These are phyloP conservation scores for Alternaria dauci DNA, from an alignment of 2,329 filamentous ascomycete genomes.

Conservation along the genomic window DNA sequence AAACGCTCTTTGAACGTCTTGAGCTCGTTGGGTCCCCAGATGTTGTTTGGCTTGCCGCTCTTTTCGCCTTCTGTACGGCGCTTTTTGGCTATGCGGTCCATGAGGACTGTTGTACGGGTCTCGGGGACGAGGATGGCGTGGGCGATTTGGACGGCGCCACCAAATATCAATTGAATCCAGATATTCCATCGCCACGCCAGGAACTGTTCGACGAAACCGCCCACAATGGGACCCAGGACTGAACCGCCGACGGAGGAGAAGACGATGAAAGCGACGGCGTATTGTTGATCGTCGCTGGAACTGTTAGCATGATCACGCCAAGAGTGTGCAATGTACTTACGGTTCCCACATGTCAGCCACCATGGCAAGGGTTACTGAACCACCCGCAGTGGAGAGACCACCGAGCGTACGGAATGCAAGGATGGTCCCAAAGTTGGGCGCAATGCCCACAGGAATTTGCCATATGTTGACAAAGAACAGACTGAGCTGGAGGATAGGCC, in stretches of 20 bases:
- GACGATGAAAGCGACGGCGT: slow-evolving; percentile 72
- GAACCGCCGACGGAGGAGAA: slow-evolving; percentile 83
- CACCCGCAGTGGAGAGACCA: slow-evolving; percentile 64
- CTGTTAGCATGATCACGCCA: neutral
- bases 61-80: slow-evolving; percentile 70
- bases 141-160: slow-evolving; percentile 71
- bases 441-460: slow-evolving; percentile 70
- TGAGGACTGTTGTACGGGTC: slow-evolving; percentile 77
- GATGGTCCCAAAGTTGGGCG: slow-evolving; percentile 75
- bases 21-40: slow-evolving; percentile 80
- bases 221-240: slow-evolving; percentile 78
- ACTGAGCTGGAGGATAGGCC: slow-evolving; percentile 76
- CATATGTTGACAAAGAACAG: slow-evolving; percentile 80
- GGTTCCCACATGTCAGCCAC: slow-evolving; percentile 67
- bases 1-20: slow-evolving; percentile 48
- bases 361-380: slow-evolving; percentile 71
- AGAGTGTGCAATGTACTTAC: slow-evolving; percentile 20
- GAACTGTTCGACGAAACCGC: slow-evolving; percentile 75
- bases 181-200: slow-evolving; percentile 80
- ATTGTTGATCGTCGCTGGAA: slow-evolving; percentile 64
- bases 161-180: slow-evolving; percentile 87
- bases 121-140: slow-evolving; percentile 78
- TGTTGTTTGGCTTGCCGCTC: slow-evolving; percentile 65
- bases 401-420: slow-evolving; percentile 66
- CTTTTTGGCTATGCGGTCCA: slow-evolving; percentile 81